phyloP scores from a whole-genome alignment of 768 basidiomycete genomes.

The Gymnopilus junonius region DNA sequence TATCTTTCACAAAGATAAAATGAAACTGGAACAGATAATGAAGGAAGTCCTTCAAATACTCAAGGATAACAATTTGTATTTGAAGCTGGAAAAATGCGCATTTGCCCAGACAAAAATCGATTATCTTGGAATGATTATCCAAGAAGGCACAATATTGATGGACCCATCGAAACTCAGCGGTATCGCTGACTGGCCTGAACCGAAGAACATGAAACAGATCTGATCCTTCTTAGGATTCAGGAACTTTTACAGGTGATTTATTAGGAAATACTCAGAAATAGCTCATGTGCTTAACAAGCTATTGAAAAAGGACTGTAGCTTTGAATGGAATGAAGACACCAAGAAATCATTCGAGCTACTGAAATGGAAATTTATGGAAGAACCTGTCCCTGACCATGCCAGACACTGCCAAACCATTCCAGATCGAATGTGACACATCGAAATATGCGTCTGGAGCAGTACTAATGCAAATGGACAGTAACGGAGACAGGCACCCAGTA shows the following conservation, averaged over 20 bases:
- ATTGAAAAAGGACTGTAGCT: background rate
- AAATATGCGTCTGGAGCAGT: background rate
- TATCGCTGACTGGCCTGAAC: slow-evolving; percentile 34
- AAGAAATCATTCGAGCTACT: background rate
- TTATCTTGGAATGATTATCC: slow-evolving; percentile 31
- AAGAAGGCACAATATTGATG: slow-evolving; percentile 23
- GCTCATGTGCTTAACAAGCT: background rate
- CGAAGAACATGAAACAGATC: background rate
- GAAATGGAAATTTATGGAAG: background rate
- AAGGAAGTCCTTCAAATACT: slow-evolving; percentile 30
- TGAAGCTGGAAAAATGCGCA: slow-evolving; percentile 39
- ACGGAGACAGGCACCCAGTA: background rate
- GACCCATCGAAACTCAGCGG: slow-evolving; percentile 34
- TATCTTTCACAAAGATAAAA: background rate
- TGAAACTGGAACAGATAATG: background rate
- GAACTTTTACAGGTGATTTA: background rate
- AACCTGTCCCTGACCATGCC: background rate
- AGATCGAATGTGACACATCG: background rate
- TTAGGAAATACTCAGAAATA: background rate
- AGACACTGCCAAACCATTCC: background rate
- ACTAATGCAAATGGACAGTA: background rate
- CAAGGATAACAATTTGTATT: slow-evolving; percentile 31
- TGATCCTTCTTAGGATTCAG: background rate
- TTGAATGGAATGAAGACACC: background rate
- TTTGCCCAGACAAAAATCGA: slow-evolving; percentile 29